Evolutionary conservation across 257 asterid genomes (phyloP).

Genomic region (Solanum appendiculatum): DNA sequence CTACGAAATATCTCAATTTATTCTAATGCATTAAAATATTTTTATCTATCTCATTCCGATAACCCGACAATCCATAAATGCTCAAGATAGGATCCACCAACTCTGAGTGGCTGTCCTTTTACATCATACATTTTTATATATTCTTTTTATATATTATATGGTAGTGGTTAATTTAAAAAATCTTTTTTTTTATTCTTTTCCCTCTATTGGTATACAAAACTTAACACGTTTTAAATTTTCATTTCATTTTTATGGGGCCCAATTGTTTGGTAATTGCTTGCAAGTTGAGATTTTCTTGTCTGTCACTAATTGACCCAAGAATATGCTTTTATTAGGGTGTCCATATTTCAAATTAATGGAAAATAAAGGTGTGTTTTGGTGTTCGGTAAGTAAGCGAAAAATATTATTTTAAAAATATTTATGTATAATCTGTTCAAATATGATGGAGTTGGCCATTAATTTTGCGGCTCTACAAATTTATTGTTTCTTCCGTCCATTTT

Average conservation of each 20-base stretch:
- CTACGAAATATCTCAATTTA: neutral
- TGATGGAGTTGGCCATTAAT: too few relatives aligned
- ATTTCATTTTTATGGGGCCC: neutral
- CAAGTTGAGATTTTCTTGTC: neutral
- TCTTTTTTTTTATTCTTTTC: neutral
- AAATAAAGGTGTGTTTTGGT: neutral
- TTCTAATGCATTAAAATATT: neutral
- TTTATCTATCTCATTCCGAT: neutral
- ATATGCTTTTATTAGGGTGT: neutral
- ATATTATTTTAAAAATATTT: too few relatives aligned
- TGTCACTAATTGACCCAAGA: neutral
- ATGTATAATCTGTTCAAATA: too few relatives aligned
- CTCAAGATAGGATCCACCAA: neutral
- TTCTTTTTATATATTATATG: neutral
- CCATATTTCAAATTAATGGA: neutral
- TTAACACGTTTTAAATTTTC: neutral
- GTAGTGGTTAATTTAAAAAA: neutral
- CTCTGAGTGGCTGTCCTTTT: neutral
- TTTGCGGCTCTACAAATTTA: too few relatives aligned
- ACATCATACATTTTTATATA: neutral
- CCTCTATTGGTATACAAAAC: neutral
- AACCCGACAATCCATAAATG: neutral
- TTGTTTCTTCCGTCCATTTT: neutral
- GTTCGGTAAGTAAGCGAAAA: neutral
- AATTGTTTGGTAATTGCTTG: neutral